These are phyloP conservation scores for Penicillium decumbens DNA, from an alignment of 2,329 filamentous ascomycete genomes.

Conservation along the genomic window DNA sequence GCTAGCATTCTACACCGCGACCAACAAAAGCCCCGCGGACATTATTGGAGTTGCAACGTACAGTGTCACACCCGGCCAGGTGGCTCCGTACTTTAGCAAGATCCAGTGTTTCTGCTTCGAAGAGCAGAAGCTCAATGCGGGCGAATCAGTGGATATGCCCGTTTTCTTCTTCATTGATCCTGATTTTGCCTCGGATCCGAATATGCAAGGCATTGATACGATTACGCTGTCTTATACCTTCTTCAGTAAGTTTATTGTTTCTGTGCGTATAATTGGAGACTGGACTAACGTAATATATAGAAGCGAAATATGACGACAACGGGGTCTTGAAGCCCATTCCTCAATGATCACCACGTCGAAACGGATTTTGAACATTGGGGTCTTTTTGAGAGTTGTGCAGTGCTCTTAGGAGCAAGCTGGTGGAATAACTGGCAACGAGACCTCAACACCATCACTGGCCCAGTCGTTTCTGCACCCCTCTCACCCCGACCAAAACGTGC, in stretches of 20 bases:
- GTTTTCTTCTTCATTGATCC: conserved; percentile 99
- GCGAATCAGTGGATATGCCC: conserved; percentile 98
- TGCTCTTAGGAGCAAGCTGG: not conserved
- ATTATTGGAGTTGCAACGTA: conserved; percentile 98
- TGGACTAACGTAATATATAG: conserved; percentile 49
- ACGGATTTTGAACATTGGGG: not conserved
- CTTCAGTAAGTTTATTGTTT: conserved; percentile 65
- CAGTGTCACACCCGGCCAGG: conserved; percentile 91
- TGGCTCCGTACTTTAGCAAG: conserved; percentile 97
- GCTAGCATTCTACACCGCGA: conserved; percentile 94
- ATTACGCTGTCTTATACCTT: conserved; percentile 97
- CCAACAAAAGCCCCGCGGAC: conserved; percentile 81
- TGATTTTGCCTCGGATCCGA: conserved; percentile 84
- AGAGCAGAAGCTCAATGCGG: conserved; percentile 87
- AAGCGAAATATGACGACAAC: conserved; percentile 79
- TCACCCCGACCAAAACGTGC: conserved; percentile 16
- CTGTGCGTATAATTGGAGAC: not conserved
- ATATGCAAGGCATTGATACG: conserved; percentile 90
- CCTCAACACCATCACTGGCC: not conserved
- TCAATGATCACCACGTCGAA: conserved; percentile 13
- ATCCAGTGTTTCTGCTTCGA: conserved; percentile 99
- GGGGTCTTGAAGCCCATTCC: conserved; percentile 61
- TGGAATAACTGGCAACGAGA: not conserved
- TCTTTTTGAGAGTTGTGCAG: not conserved
- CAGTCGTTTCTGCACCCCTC: conserved; percentile 2